These are phyloP conservation scores for Fusarium begoniae DNA, from an alignment of 2,329 filamentous ascomycete genomes.

Conservation along the genomic window DNA sequence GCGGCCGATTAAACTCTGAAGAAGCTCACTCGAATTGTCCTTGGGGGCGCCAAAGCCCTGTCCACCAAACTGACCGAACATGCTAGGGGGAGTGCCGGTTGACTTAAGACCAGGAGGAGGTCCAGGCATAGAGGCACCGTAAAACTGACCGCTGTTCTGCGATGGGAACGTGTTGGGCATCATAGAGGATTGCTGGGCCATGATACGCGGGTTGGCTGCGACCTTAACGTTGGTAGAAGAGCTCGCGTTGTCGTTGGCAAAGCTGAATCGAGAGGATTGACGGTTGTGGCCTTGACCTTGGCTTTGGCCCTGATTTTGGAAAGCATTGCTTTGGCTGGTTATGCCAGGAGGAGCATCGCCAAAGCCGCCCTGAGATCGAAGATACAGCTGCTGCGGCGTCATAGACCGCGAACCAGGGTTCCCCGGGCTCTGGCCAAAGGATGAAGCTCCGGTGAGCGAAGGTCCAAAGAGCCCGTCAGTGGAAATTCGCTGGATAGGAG, in stretches of 20 bases:
- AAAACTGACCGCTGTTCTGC: conserved; percentile 75
- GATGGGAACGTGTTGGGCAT: conserved; percentile 74
- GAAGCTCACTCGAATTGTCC: conserved; percentile 71
- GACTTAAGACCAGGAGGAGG: conserved; percentile 96
- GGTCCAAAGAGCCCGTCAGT: conserved; percentile 65
- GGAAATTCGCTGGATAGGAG: conserved; percentile 75
- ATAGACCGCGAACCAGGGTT: conserved; percentile 72
- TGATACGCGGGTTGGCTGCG: conserved; percentile 79
- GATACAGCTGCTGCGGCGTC: conserved; percentile 80
- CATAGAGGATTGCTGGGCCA: conserved; percentile 89
- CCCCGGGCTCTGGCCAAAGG: conserved; percentile 59
- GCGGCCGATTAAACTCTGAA: conserved; percentile 83
- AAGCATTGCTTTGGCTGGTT: conserved; percentile 56
- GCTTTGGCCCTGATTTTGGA: conserved; percentile 51
- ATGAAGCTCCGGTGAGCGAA: conserved; percentile 54
- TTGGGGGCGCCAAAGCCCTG: conserved; percentile 76
- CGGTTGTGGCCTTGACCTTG: conserved; percentile 76
- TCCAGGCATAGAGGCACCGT: conserved; percentile 85
- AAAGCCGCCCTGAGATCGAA: conserved; percentile 70
- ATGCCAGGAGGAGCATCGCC: conserved; percentile 68
- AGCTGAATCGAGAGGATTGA: conserved; percentile 88
- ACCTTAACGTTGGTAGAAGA: conserved; percentile 72
- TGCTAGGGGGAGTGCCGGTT: conserved; percentile 90
- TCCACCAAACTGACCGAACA: conserved; percentile 91
- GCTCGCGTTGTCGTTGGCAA: conserved; percentile 76